Evolutionary conservation across 768 basidiomycete genomes (phyloP).

Genomic region (Calocybe cyanea): DNA sequence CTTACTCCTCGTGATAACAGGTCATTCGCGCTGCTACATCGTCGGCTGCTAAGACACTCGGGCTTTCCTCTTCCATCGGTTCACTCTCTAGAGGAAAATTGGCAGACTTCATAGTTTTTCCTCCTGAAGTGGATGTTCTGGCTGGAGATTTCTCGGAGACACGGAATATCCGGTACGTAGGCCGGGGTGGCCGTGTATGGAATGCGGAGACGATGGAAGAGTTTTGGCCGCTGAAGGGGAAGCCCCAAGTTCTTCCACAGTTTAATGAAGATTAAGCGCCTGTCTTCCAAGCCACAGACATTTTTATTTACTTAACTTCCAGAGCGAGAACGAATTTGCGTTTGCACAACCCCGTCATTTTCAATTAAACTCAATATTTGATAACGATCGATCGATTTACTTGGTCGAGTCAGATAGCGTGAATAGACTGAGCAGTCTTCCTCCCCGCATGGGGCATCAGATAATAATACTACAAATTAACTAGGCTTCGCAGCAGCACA

Average conservation of each 20-base stretch:
- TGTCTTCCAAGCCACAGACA: neutral
- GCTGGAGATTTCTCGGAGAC: slow-evolving; percentile 47
- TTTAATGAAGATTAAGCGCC: slow-evolving; percentile 45
- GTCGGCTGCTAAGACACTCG: slow-evolving; percentile 60
- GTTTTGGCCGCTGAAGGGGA: slow-evolving; percentile 66
- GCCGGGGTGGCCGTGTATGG: slow-evolving; percentile 69
- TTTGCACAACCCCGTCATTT: no score
- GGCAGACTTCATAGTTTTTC: slow-evolving; percentile 69
- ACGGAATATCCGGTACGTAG: slow-evolving; percentile 51
- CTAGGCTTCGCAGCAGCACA: no score
- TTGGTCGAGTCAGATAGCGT: no score
- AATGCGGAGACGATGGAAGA: slow-evolving; percentile 64
- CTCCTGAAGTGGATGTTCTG: slow-evolving; percentile 55
- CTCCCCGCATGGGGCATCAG: no score
- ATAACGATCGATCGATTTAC: no score
- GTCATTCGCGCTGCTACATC: slow-evolving; percentile 67
- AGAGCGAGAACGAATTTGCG: no score
- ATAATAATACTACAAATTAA: no score
- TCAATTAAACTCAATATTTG: no score
- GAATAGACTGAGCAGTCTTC: no score
- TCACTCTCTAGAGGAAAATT: slow-evolving; percentile 63
- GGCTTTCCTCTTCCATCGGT: slow-evolving; percentile 58
- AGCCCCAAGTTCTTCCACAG: slow-evolving; percentile 50
- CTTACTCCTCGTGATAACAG: slow-evolving; percentile 25
- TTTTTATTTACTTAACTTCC: no score